Base-by-base conservation (phyloP, 2,329 filamentous ascomycete genomes). In the Curvularia sp. region DNA sequence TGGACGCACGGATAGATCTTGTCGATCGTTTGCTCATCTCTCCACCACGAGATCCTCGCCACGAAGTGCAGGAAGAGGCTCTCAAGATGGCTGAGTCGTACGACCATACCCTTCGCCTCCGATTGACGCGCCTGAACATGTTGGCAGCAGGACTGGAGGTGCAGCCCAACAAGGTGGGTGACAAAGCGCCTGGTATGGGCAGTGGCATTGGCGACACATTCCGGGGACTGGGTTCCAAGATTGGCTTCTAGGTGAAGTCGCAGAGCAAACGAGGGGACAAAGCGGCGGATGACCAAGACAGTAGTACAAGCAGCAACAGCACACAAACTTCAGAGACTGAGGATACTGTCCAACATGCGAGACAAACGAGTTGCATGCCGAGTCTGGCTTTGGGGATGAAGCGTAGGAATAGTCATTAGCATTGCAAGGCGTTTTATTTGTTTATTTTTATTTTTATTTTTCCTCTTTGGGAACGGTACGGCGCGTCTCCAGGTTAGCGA, bases 1-100 rank as follows among this genome's bases (percentile, higher is more conserved):
- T 99, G 10, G 83, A 93, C 64, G 93, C 92, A 7, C 86, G 92
- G 27, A 89, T 99, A 59, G 93, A 99, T 73, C 85, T 91, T 0
- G 92, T 96, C 58, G 90, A 95, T 67, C 85, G 87, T 77, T 81
- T 96, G 1, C 85, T 98, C 5, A 86, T 93, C 10, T 89, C 90
- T 1, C 86, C 89, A 6, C 84, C 88, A 23, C 83, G 82, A 10
- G 85, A 94, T 57, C 79, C 87, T 2, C 86, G 94, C 34, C 81
- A 83, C 12, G 82, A 86, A 47, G 87, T 96, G 69, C 93, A 97
- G 73, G 79, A 81, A 25, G 83, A 88, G 6, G 87, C 89, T 0
- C 80, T 96, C 21, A 80, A 86, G 19, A 87, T 87, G 57, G 86
- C 92, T 2, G 84, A 85, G 53, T 83, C 85, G 27, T 95, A 95